These are phyloP conservation scores for Globisporangium radiosum DNA, from an alignment of 352 stramenopile genomes.

Conservation along the genomic window DNA sequence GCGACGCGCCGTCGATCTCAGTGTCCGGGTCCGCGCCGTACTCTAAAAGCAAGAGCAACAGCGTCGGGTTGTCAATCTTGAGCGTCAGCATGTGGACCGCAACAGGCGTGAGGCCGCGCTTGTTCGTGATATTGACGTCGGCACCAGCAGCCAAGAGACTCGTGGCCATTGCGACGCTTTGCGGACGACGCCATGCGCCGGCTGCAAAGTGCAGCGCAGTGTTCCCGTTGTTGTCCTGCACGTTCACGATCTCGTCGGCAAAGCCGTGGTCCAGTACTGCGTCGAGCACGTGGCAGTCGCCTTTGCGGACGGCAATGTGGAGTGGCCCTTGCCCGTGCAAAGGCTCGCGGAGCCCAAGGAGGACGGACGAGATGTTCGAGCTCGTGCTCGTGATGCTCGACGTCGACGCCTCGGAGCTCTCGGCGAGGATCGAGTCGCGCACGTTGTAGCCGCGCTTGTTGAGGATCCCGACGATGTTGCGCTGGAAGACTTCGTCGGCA, in stretches of 20 bases:
- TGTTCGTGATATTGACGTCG: slow-evolving; percentile 46
- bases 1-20: slow-evolving; percentile 50
- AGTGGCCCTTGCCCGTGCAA: slow-evolving; percentile 71
- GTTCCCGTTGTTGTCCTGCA: slow-evolving; percentile 75
- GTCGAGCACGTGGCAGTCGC: slow-evolving; percentile 62
- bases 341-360: slow-evolving; percentile 63
- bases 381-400: slow-evolving; percentile 50
- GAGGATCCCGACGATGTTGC: slow-evolving; percentile 62
- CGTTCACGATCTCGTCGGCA: slow-evolving; percentile 59
- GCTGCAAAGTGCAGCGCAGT: slow-evolving; percentile 74
- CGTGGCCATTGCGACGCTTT: slow-evolving; percentile 37
- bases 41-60: slow-evolving; percentile 64
- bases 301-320: slow-evolving; percentile 72
- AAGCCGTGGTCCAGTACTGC: slow-evolving; percentile 66
- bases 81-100: slow-evolving; percentile 77
- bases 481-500: slow-evolving; percentile 58
- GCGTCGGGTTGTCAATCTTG: slow-evolving; percentile 60
- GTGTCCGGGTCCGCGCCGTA: slow-evolving; percentile 48
- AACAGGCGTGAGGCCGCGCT: slow-evolving; percentile 56
- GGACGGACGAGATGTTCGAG: slow-evolving; percentile 58
- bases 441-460: slow-evolving; percentile 85
- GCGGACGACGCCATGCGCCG: slow-evolving; percentile 46
- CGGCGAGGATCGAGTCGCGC: slow-evolving; percentile 42
- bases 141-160: slow-evolving; percentile 47
- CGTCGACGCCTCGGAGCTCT: slow-evolving; percentile 54